Evolutionary conservation across 2,329 filamentous ascomycete genomes (phyloP).

Genomic region (Colletotrichum gigasporum): DNA sequence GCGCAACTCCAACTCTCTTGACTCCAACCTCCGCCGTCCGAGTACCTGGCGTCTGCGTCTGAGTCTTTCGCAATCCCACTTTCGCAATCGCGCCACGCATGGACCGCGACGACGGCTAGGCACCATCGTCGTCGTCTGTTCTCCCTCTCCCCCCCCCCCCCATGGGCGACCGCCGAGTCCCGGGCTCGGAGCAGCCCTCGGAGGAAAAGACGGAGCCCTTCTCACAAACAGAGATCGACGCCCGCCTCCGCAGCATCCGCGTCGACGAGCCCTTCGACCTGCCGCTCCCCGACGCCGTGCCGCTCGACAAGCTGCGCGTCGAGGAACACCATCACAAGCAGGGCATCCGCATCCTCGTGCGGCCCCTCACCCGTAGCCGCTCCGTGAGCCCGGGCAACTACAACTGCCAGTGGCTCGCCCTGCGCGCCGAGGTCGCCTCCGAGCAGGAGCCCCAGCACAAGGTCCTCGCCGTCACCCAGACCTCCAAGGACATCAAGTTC

Average conservation of each 20-base stretch:
- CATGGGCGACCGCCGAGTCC: constrained; percentile 58
- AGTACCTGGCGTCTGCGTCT: not conserved
- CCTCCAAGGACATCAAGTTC: constrained; percentile 68
- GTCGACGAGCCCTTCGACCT: constrained; percentile 53
- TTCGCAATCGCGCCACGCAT: constrained; percentile 31
- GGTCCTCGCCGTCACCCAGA: constrained; percentile 69
- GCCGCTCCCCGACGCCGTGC: constrained; percentile 53
- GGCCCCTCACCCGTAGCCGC: constrained; percentile 62
- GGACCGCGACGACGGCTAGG: constrained; percentile 31
- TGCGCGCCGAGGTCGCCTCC: constrained; percentile 63
- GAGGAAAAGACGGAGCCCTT: constrained; percentile 68
- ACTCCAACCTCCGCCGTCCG: not conserved
- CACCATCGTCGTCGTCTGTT: constrained; percentile 34
- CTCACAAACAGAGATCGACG: constrained; percentile 64
- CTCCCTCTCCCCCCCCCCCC: constrained; percentile 28
- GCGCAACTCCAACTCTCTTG: not conserved
- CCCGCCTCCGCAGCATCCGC: constrained; percentile 56
- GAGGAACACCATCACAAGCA: constrained; percentile 63
- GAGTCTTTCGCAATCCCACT: constrained; percentile 3
- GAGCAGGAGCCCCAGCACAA: constrained; percentile 61
- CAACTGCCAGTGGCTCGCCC: constrained; percentile 65
- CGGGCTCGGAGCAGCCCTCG: constrained; percentile 48
- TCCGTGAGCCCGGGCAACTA: constrained; percentile 66
- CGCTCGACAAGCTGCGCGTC: constrained; percentile 61
- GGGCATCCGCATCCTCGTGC: constrained; percentile 66